A percentile compares a stretch with the other conserved stretches of the same genome.
Evolutionary conservation across 1,139 yeast species (phyloP).

Genomic region (Debaryomyces coudertii): DNA sequence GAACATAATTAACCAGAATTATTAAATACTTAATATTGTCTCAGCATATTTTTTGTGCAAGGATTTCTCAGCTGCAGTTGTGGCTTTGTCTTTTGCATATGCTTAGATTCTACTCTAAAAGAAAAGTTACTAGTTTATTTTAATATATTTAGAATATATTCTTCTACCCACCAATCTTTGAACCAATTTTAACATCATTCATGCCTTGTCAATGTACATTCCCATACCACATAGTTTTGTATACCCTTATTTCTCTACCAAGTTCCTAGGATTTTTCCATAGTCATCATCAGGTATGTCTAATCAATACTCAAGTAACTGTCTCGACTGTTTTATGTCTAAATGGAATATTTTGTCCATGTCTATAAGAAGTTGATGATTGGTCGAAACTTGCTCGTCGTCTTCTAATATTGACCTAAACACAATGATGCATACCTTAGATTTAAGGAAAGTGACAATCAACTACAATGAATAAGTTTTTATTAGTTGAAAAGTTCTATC

Average conservation of each 20-base stretch:
- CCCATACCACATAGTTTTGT: slow-evolving; percentile 35
- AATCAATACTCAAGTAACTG: slow-evolving; percentile 36
- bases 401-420: slow-evolving; percentile 30
- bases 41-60: neutral
- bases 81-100: neutral
- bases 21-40: neutral
- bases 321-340: slow-evolving; percentile 32
- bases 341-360: slow-evolving; percentile 31
- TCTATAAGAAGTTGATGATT: slow-evolving; percentile 26
- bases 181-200: slow-evolving; percentile 32
- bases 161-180: slow-evolving; percentile 36
- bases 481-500: slow-evolving; percentile 20
- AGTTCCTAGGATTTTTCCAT: slow-evolving; percentile 36
- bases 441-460: slow-evolving; percentile 18
- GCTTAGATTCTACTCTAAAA: neutral
- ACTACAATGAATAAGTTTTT: slow-evolving; percentile 17
- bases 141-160: slow-evolving; percentile 22
- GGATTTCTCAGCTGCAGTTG: slow-evolving; percentile 2
- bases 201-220: slow-evolving; percentile 32
- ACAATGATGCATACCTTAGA: slow-evolving; percentile 31
- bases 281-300: slow-evolving; percentile 31
- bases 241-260: slow-evolving; percentile 33
- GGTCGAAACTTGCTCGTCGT: slow-evolving; percentile 26
- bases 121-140: neutral
- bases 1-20: no score